Evolutionary conservation across 257 asterid genomes (phyloP).

Genomic region (Dorcoceras hygrometricum): DNA sequence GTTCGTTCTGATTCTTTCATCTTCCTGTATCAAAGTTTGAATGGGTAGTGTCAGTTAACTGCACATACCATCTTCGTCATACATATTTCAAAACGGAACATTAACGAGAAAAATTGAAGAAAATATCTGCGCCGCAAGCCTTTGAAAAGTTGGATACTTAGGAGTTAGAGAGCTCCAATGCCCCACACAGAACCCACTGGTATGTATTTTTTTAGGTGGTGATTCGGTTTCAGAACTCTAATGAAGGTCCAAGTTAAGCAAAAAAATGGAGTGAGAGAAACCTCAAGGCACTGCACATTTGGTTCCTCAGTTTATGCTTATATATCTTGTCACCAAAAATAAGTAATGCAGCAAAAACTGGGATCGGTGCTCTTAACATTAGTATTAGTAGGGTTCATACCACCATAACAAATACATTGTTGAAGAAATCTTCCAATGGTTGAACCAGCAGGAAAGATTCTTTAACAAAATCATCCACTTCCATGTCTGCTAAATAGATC

Average conservation of each 20-base stretch:
- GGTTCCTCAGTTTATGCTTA: not conserved
- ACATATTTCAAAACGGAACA: not conserved
- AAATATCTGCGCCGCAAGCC: not conserved
- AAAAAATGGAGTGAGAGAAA: not conserved
- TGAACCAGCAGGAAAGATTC: constrained; percentile 57
- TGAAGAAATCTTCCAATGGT: constrained; percentile 87
- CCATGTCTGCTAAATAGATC: constrained; percentile 56
- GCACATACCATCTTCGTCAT: not conserved
- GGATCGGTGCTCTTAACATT: constrained; percentile 1
- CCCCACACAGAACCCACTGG: not conserved
- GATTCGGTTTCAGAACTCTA: not conserved
- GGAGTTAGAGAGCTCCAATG: not conserved
- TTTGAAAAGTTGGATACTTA: too few species aligned
- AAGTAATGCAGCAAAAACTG: not conserved
- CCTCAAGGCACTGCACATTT: not conserved
- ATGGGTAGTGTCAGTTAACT: not conserved
- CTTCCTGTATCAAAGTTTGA: constrained; percentile 58
- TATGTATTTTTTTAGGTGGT: too few species aligned
- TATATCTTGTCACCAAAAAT: not conserved
- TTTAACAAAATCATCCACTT: constrained; percentile 84
- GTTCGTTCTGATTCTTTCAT: constrained; percentile 72
- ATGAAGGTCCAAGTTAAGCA: not conserved
- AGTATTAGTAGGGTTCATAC: constrained; percentile 42
- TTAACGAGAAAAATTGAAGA: not conserved
- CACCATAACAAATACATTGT: constrained; percentile 90